Conservation (phyloP, 179 eudicot species). For the Patellifolia procumbens region DNA sequence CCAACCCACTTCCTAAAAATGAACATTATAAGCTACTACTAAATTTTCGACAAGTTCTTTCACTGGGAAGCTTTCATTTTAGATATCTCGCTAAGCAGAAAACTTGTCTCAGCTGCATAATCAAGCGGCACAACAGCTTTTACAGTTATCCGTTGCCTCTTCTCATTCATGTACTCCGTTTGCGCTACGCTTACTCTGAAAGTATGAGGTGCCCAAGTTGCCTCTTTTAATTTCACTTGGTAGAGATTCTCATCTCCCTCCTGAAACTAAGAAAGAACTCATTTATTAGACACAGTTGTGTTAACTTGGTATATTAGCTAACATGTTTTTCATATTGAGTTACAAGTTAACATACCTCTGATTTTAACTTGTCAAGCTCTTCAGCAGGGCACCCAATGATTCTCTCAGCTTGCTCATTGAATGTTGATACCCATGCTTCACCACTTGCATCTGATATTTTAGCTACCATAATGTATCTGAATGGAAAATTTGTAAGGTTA, state of each 20-base stretch:
- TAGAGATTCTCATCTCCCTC: slow-evolving; percentile 57
- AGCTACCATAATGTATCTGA: slow-evolving; percentile 71
- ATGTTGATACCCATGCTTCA: slow-evolving; percentile 87
- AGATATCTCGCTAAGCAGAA: slow-evolving; percentile 63
- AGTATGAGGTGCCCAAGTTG: slow-evolving; percentile 69
- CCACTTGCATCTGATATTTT: slow-evolving; percentile 85
- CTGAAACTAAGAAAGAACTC: slow-evolving; percentile 22
- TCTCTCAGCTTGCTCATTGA: slow-evolving; percentile 87
- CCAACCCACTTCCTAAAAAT: neutral
- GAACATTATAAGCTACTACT: slow-evolving; percentile 11
- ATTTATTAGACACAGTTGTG: neutral
- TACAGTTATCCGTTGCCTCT: slow-evolving; percentile 79
- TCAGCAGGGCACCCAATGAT: slow-evolving; percentile 87
- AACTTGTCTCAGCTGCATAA: slow-evolving; percentile 76
- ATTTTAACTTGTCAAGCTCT: slow-evolving; percentile 73
- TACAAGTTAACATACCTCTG: slow-evolving; percentile 43
- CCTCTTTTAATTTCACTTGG: slow-evolving; percentile 71
- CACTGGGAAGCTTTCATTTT: slow-evolving; percentile 54
- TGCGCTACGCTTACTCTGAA: slow-evolving; percentile 73
- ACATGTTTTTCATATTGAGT: neutral
- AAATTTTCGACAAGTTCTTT: neutral
- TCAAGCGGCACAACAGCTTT: slow-evolving; percentile 70
- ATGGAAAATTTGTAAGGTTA: slow-evolving; percentile 2
- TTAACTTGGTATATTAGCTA: neutral
- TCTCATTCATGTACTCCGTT: slow-evolving; percentile 81